These are phyloP conservation scores for Kodamaea arcana DNA, from an alignment of 1,139 yeast species.

Conservation along the genomic window DNA sequence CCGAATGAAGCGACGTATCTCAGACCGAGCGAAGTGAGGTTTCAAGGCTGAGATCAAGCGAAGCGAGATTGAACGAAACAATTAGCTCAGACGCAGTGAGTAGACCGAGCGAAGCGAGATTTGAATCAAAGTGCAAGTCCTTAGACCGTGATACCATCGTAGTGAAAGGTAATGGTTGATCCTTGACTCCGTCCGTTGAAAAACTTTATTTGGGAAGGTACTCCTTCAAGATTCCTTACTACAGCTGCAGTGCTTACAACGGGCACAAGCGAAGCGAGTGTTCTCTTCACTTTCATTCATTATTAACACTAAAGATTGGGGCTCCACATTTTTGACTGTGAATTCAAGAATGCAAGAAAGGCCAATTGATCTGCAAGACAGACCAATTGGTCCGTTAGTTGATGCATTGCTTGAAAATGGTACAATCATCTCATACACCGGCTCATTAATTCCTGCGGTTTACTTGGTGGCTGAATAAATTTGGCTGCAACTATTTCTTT, in stretches of 20 bases:
- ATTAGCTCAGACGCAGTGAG: too few species aligned
- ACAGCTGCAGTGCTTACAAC: slow-evolving; percentile 81
- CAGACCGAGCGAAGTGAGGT: too few species aligned
- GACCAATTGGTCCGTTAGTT: slow-evolving; percentile 94
- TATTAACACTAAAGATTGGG: too few species aligned
- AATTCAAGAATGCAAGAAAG: slow-evolving; percentile 97
- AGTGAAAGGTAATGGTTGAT: slow-evolving; percentile 84
- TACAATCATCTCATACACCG: slow-evolving; percentile 64
- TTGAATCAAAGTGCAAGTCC: too few species aligned
- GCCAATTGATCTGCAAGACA: too few species aligned
- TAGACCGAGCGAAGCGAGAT: too few species aligned
- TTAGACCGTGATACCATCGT: slow-evolving; percentile 88
- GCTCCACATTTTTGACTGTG: slow-evolving; percentile 74
- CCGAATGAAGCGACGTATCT: too few species aligned
- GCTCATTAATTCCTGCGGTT: slow-evolving; percentile 65
- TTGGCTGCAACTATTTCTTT: slow-evolving; percentile 95
- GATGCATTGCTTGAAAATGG: slow-evolving; percentile 86
- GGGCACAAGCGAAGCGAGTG: too few species aligned
- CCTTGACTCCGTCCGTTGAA: slow-evolving; percentile 51
- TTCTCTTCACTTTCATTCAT: too few species aligned
- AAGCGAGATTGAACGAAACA: too few species aligned
- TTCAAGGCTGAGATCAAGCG: too few species aligned
- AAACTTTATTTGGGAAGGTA: slow-evolving; percentile 88
- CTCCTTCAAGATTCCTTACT: slow-evolving; percentile 92
- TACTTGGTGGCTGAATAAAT: slow-evolving; percentile 89